Evolutionary conservation across 331 rosid genomes (phyloP), one percentile per base, ranked within the genome.

Genomic region (Erythrophleum ivorense): DNA sequence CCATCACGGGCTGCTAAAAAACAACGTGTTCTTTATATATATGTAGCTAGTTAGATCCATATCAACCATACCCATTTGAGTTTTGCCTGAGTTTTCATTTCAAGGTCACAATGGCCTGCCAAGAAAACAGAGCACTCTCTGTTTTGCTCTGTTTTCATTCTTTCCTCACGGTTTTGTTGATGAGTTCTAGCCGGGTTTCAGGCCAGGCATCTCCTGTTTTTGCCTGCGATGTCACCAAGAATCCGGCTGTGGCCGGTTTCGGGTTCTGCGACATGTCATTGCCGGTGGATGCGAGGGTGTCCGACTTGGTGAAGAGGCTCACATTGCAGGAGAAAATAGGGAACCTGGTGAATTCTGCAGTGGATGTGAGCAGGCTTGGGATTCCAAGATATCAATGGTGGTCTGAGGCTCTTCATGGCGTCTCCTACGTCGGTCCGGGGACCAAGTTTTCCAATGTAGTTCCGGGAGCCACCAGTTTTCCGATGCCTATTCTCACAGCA

Each of bases 1-100:
- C 86, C 84, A 49, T 92, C 98, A 93, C 97, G 98, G 97, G 89
- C 76, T 64, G 82, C 94, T 85, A 81, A 7, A 86, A 88, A 84
- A 85, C 91, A 91, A 77, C 76, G 68, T 87, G 80, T 38, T 43
- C 31, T 31, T 67, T n/a, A 12, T 43, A 31, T 33, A 73, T 55
- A 75, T 16, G 66, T 57, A 70, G 9, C 31, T 46, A 54, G 29
- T 14, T 50, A 33, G 64, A 84, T 78, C 81, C 69, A 71, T 57
- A 71, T 60, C 54, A 62, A 66, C 24, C 60, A 73, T 67, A 76
- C 82, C 78, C 82, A 9, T 68, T 83, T 24, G 58, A 36, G 3
- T 36, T 54, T 52, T 2, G 53, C 73, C 76, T n/a, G 45, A n/a
- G 53, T 74, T 57, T 38, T 71, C 73, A 74, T 55, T 38, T 71